These are phyloP conservation scores for Taphrina betulina DNA, from an alignment of 1,139 yeast genomes.

Conservation along the genomic window DNA sequence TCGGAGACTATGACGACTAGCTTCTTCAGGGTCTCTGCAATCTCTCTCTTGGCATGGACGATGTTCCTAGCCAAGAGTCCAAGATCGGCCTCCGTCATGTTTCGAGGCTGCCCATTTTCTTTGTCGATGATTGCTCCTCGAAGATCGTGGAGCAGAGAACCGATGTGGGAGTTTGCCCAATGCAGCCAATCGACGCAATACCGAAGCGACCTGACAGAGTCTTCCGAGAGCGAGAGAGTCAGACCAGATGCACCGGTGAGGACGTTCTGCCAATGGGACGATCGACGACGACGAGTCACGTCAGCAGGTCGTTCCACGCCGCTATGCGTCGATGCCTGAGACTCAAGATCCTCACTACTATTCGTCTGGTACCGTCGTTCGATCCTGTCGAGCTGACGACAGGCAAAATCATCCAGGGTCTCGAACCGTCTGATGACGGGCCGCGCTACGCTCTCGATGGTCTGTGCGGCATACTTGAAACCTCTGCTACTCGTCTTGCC, in stretches of 20 bases:
- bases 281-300: not conserved
- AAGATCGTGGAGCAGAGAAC: constrained; percentile 59
- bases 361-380: constrained; percentile 9
- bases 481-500: constrained; percentile 58
- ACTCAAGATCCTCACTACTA: constrained; percentile 7
- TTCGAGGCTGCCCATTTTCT: constrained; percentile 38
- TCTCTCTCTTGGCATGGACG: constrained; percentile 63
- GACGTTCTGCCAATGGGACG: constrained; percentile 44
- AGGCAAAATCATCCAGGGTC: constrained; percentile 41
- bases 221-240: constrained; percentile 53
- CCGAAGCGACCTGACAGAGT: constrained; percentile 67
- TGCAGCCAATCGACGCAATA: constrained; percentile 71
- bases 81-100: constrained; percentile 39
- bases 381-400: constrained; percentile 41
- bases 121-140: constrained; percentile 48
- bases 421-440: constrained; percentile 53
- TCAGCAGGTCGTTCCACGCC: constrained; percentile 2
- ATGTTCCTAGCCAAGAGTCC: constrained; percentile 39
- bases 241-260: constrained; percentile 50
- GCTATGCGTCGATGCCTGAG: constrained; percentile 3
- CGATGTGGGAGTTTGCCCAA: constrained; percentile 72
- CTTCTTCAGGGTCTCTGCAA: constrained; percentile 82
- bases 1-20: constrained; percentile 82
- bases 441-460: constrained; percentile 61
- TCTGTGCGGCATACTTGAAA: constrained; percentile 65